Conservation (phyloP, 2,329 filamentous ascomycete genomes). For the Sphaerostilbella broomeana region DNA sequence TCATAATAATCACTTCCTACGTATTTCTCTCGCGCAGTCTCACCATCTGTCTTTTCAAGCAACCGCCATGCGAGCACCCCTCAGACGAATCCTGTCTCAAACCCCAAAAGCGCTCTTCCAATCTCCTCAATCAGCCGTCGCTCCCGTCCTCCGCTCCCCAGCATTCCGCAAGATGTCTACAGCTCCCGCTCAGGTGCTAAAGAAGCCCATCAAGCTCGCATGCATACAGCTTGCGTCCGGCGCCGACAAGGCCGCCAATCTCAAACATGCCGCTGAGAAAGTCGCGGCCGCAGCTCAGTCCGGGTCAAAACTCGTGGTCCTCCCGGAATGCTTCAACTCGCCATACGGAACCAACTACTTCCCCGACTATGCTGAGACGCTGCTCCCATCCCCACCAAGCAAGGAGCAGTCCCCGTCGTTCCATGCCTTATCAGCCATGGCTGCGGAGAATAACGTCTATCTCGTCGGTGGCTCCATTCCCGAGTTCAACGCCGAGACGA, state of each 20-base stretch:
- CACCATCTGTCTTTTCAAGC: too few relatives aligned
- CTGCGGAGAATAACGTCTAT: constrained; percentile 70
- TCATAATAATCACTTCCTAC: background rate
- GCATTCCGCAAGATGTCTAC: constrained; percentile 31
- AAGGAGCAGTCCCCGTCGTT: constrained; percentile 70
- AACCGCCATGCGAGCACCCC: constrained; percentile 7
- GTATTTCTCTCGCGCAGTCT: too few relatives aligned
- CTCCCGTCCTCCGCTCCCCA: constrained; percentile 16
- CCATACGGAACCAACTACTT: constrained; percentile 92
- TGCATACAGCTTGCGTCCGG: constrained; percentile 76
- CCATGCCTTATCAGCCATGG: constrained; percentile 75
- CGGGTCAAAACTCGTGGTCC: constrained; percentile 80
- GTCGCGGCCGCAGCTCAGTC: constrained; percentile 70
- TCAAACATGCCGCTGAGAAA: constrained; percentile 70
- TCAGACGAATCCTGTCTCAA: constrained; percentile 1
- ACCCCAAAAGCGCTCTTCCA: constrained; percentile 12
- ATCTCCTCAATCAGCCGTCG: constrained; percentile 8
- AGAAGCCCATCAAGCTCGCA: constrained; percentile 71
- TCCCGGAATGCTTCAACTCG: constrained; percentile 98
- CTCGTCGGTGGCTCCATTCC: constrained; percentile 90
- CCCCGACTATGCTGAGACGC: constrained; percentile 81
- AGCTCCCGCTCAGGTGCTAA: constrained; percentile 47
- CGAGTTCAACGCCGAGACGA: constrained; percentile 54
- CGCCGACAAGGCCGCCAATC: constrained; percentile 78
- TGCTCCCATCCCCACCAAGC: constrained; percentile 69